Percentiles rank a stretch among this genome's conserved stretches.
phyloP scores from a whole-genome alignment of 1,139 yeast genomes.

The Debaryomyces coudertii region DNA sequence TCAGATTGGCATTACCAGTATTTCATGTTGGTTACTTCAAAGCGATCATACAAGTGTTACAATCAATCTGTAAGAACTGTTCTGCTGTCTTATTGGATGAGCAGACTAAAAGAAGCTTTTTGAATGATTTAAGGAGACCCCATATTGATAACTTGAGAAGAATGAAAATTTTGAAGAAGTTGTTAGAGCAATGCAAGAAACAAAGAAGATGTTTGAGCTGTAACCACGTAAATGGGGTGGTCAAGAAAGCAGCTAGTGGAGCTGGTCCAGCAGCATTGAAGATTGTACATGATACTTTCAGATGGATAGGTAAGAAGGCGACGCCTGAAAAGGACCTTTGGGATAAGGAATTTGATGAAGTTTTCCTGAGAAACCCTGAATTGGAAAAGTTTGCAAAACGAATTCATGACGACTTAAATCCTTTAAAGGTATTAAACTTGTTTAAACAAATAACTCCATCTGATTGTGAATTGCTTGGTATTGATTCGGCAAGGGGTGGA shows the following conservation, averaged over 20 bases:
- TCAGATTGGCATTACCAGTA: conserved; percentile 90
- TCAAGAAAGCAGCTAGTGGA: conserved; percentile 93
- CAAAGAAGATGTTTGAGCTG: conserved; percentile 90
- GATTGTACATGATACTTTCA: conserved; percentile 91
- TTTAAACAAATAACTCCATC: conserved; percentile 83
- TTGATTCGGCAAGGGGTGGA: conserved; percentile 85
- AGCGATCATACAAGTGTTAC: conserved; percentile 84
- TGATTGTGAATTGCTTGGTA: conserved; percentile 91
- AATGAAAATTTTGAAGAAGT: conserved; percentile 81
- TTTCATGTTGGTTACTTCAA: conserved; percentile 98
- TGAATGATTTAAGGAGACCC: conserved; percentile 80
- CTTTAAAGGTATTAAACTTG: conserved; percentile 82
- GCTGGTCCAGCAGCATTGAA: conserved; percentile 92
- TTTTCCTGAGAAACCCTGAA: conserved; percentile 77
- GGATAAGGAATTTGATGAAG: conserved; percentile 82
- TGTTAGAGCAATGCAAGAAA: conserved; percentile 91
- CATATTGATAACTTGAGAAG: conserved; percentile 88
- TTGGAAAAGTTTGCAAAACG: conserved; percentile 83
- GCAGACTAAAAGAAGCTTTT: conserved; percentile 65
- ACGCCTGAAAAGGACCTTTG: conserved; percentile 84
- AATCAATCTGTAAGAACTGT: conserved; percentile 90
- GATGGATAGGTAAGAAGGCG: conserved; percentile 92
- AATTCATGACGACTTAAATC: conserved; percentile 93
- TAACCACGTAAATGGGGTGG: conserved; percentile 92
- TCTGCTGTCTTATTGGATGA: conserved; percentile 78